A percentile compares a stretch with the other conserved stretches of the same genome.
phyloP scores from a whole-genome alignment of 1,284 basidiomycete genomes.

The Taiwanofungus camphoratus region DNA sequence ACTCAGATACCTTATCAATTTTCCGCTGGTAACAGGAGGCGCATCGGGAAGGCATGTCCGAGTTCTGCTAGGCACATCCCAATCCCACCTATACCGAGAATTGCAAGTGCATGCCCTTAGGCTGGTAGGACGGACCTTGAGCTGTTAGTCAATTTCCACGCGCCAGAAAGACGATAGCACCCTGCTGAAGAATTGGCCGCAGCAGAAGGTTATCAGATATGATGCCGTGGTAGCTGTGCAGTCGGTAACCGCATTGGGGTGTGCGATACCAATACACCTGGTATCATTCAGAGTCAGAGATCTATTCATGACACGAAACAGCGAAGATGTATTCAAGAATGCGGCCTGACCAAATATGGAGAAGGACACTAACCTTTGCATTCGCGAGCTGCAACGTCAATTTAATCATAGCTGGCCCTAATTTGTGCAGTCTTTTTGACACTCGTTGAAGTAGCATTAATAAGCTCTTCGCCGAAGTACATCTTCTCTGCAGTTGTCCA shows the following conservation, averaged over 20 bases:
- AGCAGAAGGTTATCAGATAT: conserved; percentile 79
- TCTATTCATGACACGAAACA: conserved; percentile 28
- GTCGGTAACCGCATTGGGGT: conserved; percentile 91
- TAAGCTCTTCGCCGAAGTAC: conserved; percentile 76
- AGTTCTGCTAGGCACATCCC: conserved; percentile 68
- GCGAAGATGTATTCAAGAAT: no score
- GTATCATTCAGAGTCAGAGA: conserved; percentile 34
- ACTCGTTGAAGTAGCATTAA: conserved; percentile 55
- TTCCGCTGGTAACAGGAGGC: conserved; percentile 70
- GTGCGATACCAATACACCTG: conserved; percentile 84
- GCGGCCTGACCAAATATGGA: conserved; percentile 24
- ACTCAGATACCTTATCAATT: conserved; percentile 55
- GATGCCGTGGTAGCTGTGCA: conserved; percentile 87
- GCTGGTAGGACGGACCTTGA: conserved; percentile 60
- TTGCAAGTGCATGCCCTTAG: conserved; percentile 74
- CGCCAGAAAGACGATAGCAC: conserved; percentile 50
- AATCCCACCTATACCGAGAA: conserved; percentile 89
- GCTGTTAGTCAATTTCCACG: conserved; percentile 49
- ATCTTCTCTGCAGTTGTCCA: conserved; percentile 59
- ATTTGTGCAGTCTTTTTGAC: conserved; percentile 89
- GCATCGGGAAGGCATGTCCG: conserved; percentile 78
- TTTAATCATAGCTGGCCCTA: conserved; percentile 88
- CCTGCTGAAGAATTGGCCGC: conserved; percentile 81
- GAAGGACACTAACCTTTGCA: conserved; percentile 44
- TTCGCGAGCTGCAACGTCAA: conserved; percentile 74